Base-by-base conservation (phyloP, 805 yeast genomes). In the fission yeast (Schizosaccharomyces pombe) region DNA sequence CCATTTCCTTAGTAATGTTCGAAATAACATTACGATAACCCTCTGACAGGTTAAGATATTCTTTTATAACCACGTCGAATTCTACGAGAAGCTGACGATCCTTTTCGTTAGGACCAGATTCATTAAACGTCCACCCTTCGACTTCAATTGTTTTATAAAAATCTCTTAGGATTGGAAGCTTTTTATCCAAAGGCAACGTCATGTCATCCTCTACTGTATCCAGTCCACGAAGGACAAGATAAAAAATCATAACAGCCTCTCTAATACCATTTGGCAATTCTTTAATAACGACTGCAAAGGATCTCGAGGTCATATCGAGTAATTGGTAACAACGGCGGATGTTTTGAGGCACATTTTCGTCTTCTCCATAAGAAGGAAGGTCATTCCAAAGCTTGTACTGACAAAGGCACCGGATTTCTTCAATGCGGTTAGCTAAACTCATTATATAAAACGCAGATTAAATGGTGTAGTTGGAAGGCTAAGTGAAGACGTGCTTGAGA, bases 121-220 rank as follows among this genome's bases (percentile, higher is more conserved):
- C 52, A 22, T 54, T 31, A 49, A 83, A 91, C 0, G 85, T 80
- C 94, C 95, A 91, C 59, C 79, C 85, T 43, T 73, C 70, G 2
- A 75, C 65, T 51, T 71, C 68, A 59, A 91, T 72, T 57, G 82
- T 79, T 30, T 74, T 67, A 64, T 78, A 72, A 67, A 91, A 91
- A 2, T 64, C 59, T 57, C 89, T 73, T 60, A 91, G 72, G 53
- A 86, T 65, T 1, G 91, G 86, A 28, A 86, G 69, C 68, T 91
- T 91, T 57, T 77, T 61, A 22, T 72, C 71, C 4, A 82, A 79
- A 57, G 77, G 80, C 56, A 91, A 69, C 6, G 91, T 75, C 93
- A 86, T 86, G 66, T 91, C 97, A 66, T 91, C 98, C 66, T 91
- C 98, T 55, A 91, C 75, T 1, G 98, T 91, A 64, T 91, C 98